A percentile compares a stretch with the other conserved stretches of the same genome.
These are phyloP conservation scores for Lasiosphaeria miniovina DNA, from an alignment of 495 filamentous ascomycete species.

Conservation along the genomic window DNA sequence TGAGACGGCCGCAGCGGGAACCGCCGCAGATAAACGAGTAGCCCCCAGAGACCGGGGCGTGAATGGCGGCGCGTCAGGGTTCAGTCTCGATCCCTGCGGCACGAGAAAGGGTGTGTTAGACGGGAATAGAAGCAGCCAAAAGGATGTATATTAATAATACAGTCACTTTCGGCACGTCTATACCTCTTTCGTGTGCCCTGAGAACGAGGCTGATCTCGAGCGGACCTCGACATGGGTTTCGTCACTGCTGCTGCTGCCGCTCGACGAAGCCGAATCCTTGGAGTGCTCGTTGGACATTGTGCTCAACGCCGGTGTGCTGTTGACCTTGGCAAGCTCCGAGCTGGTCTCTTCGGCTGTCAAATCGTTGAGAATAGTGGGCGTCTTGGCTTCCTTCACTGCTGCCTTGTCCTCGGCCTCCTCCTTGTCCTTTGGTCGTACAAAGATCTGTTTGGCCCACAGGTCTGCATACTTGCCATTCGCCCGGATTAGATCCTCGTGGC, in stretches of 20 bases:
- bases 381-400: slow-evolving; percentile 24
- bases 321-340: slow-evolving; percentile 37
- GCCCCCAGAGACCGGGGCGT: slow-evolving; percentile 41
- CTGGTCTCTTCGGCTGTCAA: slow-evolving; percentile 30
- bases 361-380: slow-evolving; percentile 41
- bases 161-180: slow-evolving; percentile 40
- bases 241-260: slow-evolving; percentile 2
- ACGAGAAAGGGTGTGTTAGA: slow-evolving; percentile 25
- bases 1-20: neutral
- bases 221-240: slow-evolving; percentile 12
- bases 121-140: slow-evolving; percentile 40
- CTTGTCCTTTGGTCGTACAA: slow-evolving; percentile 48
- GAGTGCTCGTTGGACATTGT: slow-evolving; percentile 6
- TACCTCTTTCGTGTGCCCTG: slow-evolving; percentile 47
- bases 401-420: slow-evolving; percentile 20
- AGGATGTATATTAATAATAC: slow-evolving; percentile 32
- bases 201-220: slow-evolving; percentile 26
- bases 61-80: slow-evolving; percentile 55
- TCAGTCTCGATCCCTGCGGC: slow-evolving; percentile 48
- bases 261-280: neutral
- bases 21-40: neutral
- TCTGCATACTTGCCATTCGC: slow-evolving; percentile 58
- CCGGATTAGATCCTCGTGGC: slow-evolving; percentile 57
- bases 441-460: slow-evolving; percentile 60
- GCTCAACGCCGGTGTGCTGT: slow-evolving; percentile 19